Conservation (phyloP, 371 early-diverging fungal genomes). For the Amoeboaphelidium protococcarum region DNA sequence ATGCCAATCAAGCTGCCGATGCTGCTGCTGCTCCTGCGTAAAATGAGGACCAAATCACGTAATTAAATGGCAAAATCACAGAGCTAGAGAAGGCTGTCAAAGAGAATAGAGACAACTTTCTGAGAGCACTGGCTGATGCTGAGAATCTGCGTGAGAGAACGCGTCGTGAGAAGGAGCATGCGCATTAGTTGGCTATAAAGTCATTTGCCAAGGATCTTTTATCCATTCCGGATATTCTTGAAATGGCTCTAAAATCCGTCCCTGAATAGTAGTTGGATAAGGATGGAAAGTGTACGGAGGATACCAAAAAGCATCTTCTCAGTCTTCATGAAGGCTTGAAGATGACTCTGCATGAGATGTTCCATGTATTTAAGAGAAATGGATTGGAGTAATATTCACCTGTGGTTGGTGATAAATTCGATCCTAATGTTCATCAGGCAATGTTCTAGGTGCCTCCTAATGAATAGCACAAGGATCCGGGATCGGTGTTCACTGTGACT, state of each 20-base stretch:
- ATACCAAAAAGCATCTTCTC: constrained; percentile 39
- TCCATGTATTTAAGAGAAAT: constrained; percentile 61
- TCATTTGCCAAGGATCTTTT: constrained; percentile 90
- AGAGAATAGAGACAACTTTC: too few relatives aligned
- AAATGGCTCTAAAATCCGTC: constrained; percentile 54
- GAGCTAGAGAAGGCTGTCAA: too few relatives aligned
- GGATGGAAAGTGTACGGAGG: constrained; percentile 5
- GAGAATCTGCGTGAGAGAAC: constrained; percentile 76
- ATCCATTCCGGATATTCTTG: constrained; percentile 70
- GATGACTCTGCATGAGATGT: constrained; percentile 61
- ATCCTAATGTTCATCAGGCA: constrained; percentile 80
- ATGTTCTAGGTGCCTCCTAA: constrained; percentile 73
- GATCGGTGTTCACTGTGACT: constrained; percentile 53
- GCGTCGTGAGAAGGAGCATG: constrained; percentile 50
- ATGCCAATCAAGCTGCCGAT: too few relatives aligned
- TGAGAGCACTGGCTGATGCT: constrained; percentile 76
- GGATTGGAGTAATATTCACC: constrained; percentile 60
- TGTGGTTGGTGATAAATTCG: constrained; percentile 59
- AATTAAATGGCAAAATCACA: too few relatives aligned
- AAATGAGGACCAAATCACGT: too few relatives aligned
- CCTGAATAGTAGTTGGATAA: constrained; percentile 19
- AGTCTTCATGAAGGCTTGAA: constrained; percentile 68
- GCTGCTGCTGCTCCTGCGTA: too few relatives aligned
- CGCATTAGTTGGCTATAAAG: constrained; percentile 62
- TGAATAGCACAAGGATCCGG: constrained; percentile 31